Base-by-base conservation (phyloP, 1,284 basidiomycete genomes). In the Polyporus tsugae region DNA sequence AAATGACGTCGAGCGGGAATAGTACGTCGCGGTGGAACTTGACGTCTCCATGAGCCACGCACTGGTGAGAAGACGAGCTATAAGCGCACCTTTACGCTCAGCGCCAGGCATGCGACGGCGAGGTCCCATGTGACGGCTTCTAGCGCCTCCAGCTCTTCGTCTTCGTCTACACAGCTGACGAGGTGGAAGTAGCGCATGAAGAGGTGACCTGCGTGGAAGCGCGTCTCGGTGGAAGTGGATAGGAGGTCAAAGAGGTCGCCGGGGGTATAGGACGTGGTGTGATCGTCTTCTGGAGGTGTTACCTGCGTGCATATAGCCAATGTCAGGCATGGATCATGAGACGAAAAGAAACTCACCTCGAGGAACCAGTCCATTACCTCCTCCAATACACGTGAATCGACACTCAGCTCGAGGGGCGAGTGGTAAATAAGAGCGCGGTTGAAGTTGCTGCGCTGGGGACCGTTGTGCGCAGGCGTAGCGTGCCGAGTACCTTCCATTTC, bases 21-120 rank as follows among this genome's bases (percentile, higher is more conserved):
- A 91, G 78, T 58, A 87, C 85, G 75, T 91, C 89, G n/a, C 89
- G 85, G 77, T 91, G 87, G 64, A 88, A 82, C 89, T 91, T 19
- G 33, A 66, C 60, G 49, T 61, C 33, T 38, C 29, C 35, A 17
- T 25, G 5, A 46, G 57, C 6, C 11, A 49, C 15, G 29, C 6
- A 5, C 15, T 7, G 33, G 53, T 17, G 58, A 53, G 36, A 62
- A 22, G 60, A 11, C 5, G 22, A 39, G 41, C 19, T 19, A 15
- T 3, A 22, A 44, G 33, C 69, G 17, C 46, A 87, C 89, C 84
- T 91, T 91, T 42, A 89, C 83, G 67, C 87, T 85, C 41, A 90
- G 74, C 3, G 87, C 84, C 33, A 91, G 75, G 75, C 85, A 89
- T 5, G 82, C 88, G 15, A 90, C 75, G 0, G 84, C 86, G 6